These are phyloP conservation scores for Phytophthora agathidicida DNA, from an alignment of 352 stramenopile species.

Conservation along the genomic window DNA sequence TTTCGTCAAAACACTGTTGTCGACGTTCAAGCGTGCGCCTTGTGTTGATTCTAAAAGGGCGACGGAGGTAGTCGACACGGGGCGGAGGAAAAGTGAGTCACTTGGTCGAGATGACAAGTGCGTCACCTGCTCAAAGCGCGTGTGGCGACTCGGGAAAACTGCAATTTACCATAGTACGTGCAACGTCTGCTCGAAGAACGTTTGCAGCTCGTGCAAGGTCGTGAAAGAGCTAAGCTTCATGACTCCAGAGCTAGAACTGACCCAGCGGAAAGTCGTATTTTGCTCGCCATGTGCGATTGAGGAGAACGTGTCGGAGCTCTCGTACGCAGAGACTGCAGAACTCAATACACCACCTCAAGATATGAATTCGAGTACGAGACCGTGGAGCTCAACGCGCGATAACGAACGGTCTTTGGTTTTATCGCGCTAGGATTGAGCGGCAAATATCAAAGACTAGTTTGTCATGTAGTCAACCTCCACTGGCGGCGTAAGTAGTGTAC, in stretches of 20 bases:
- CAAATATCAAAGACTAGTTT: not conserved
- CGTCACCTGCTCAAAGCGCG: slow-evolving; percentile 11
- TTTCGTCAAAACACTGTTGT: slow-evolving; percentile 28
- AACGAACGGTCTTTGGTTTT: not conserved
- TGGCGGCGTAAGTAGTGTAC: too few relatives aligned
- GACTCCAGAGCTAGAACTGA: slow-evolving; percentile 30
- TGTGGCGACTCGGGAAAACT: slow-evolving; percentile 11
- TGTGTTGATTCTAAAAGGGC: not conserved
- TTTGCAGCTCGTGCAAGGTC: slow-evolving; percentile 35
- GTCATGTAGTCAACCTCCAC: too few relatives aligned
- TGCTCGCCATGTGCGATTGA: slow-evolving; percentile 26
- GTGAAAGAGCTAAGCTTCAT: slow-evolving; percentile 38
- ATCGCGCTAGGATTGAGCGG: not conserved
- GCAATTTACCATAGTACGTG: slow-evolving; percentile 9
- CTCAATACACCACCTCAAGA: too few relatives aligned
- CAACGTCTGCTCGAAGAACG: slow-evolving; percentile 28
- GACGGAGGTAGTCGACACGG: not conserved
- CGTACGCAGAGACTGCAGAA: slow-evolving; percentile 5
- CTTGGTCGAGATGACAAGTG: slow-evolving; percentile 2
- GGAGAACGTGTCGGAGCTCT: slow-evolving; percentile 6
- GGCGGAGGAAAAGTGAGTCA: not conserved
- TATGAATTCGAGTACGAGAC: slow-evolving; percentile 2
- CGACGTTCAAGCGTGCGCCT: slow-evolving; percentile 20
- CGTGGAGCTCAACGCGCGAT: not conserved
- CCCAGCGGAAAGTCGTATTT: slow-evolving; percentile 31